Evolutionary conservation across 2,329 filamentous ascomycete genomes (phyloP).

Genomic region (Hymenoscyphus repandus): DNA sequence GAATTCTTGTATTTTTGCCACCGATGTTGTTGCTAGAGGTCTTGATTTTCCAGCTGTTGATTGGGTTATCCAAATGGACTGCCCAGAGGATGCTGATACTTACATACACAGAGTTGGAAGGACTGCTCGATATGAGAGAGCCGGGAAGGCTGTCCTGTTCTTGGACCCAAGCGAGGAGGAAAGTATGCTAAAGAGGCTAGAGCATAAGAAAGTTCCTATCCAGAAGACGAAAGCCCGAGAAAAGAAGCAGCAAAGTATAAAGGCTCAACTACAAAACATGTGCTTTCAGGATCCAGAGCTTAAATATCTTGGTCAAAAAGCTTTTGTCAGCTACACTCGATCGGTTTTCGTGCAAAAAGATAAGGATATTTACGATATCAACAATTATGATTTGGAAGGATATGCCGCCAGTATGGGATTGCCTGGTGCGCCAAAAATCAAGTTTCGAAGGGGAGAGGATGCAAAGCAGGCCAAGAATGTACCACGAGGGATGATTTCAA

Average conservation of each 20-base stretch:
- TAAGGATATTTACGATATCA: constrained; percentile 84
- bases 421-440: constrained; percentile 87
- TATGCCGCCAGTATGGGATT: constrained; percentile 82
- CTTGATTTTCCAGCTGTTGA: constrained; percentile 96
- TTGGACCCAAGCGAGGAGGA: constrained; percentile 87
- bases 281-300: constrained; percentile 91
- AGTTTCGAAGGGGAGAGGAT: constrained; percentile 86
- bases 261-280: constrained; percentile 83
- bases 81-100: constrained; percentile 92
- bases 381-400: constrained; percentile 77
- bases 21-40: constrained; percentile 89
- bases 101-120: constrained; percentile 96
- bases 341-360: constrained; percentile 85
- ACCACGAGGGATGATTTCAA: constrained; percentile 62
- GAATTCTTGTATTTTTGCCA: constrained; percentile 85
- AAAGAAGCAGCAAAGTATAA: constrained; percentile 84
- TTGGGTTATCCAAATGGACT: constrained; percentile 98
- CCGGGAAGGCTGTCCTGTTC: constrained; percentile 84
- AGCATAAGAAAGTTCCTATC: constrained; percentile 85
- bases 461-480: constrained; percentile 85
- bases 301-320: constrained; percentile 94
- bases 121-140: constrained; percentile 86
- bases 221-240: constrained; percentile 80
- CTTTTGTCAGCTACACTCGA: constrained; percentile 84
- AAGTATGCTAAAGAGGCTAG: constrained; percentile 81